Evolutionary conservation across 192 early-diverging fungal species (phyloP).

Genomic region (Pilobolus umbonatus): DNA sequence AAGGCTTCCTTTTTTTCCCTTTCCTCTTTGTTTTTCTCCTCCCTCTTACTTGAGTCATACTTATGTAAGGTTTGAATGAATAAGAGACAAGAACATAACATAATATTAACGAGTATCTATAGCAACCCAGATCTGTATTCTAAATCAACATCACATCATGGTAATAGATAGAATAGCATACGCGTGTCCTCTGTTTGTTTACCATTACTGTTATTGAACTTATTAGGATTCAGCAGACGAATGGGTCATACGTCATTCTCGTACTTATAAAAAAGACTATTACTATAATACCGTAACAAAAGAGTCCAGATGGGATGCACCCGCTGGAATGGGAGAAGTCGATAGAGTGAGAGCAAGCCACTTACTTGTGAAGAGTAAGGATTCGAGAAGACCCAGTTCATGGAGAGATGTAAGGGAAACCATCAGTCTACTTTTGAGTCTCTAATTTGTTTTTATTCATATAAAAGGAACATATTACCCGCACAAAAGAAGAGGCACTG

Average conservation of each 20-base stretch:
- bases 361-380: conserved; percentile 85
- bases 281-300: conserved; percentile 73
- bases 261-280: conserved; percentile 62
- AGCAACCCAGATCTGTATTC: no score
- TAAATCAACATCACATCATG: background rate
- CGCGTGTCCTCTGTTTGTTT: background rate
- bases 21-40: background rate
- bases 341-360: conserved; percentile 77
- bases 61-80: background rate
- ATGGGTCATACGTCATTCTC: conserved; percentile 69
- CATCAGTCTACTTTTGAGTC: background rate
- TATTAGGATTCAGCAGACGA: conserved; percentile 50
- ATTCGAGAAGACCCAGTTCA: conserved; percentile 80
- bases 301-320: conserved; percentile 75
- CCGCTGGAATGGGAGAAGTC: conserved; percentile 22
- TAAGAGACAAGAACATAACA: background rate
- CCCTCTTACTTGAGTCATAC: background rate
- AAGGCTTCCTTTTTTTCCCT: background rate
- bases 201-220: background rate
- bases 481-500: conserved; percentile 86
- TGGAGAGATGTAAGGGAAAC: conserved; percentile 70
- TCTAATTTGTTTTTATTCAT: background rate
- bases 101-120: no score
- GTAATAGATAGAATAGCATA: background rate
- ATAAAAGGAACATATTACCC: conserved; percentile 71